Percentiles rank a stretch among this genome's conserved stretches.
phyloP scores from a whole-genome alignment of 495 filamentous ascomycete species.

The Chaetomium fimeti region DNA sequence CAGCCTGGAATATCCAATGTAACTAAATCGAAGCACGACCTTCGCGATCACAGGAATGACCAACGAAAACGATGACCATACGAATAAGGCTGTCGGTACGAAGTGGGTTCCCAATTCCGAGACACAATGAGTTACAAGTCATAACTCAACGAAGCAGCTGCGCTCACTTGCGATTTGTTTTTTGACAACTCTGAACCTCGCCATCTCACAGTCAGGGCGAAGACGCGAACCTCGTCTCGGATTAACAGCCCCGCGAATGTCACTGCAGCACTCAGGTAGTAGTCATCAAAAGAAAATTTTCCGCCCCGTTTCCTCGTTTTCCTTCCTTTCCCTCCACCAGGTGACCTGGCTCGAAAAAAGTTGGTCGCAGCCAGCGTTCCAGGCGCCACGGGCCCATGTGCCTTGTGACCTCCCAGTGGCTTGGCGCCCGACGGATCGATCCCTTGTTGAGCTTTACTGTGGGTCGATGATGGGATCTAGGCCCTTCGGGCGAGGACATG shows the following conservation, averaged over 20 bases:
- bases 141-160: no score
- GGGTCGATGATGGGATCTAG: constrained; percentile 1
- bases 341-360: background rate
- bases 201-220: background rate
- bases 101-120: no score
- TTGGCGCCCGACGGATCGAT: constrained; percentile 11
- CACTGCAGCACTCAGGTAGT: no score
- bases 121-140: no score
- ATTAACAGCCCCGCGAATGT: background rate
- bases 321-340: background rate
- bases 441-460: background rate
- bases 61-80: no score
- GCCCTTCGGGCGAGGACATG: background rate
- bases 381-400: background rate
- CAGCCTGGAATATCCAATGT: no score
- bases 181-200: background rate
- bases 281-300: background rate
- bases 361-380: constrained; percentile 1
- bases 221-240: background rate
- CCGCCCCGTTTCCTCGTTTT: background rate
- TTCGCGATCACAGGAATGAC: no score
- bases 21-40: no score
- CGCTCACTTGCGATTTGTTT: no score
- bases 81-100: no score
- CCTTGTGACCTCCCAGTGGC: constrained; percentile 11